Evolutionary conservation across 139 green algal genomes (phyloP), one percentile per base, ranked within the genome.

Genomic region (Picocystis salinarum): DNA sequence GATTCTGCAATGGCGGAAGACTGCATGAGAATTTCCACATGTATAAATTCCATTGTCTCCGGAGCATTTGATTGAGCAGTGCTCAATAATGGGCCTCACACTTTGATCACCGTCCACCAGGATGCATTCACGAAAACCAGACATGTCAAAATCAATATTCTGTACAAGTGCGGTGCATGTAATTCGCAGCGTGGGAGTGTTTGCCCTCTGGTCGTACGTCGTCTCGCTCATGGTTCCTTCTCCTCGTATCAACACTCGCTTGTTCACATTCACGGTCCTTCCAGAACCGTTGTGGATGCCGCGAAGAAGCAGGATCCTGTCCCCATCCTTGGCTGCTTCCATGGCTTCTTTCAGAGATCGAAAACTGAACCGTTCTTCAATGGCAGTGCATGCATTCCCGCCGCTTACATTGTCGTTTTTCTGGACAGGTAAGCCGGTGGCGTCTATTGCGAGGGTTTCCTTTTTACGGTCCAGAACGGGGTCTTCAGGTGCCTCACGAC

Each of bases 221-320:
- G 60, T 55, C 25, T 82, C 70, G 13, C 56, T 58, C 28, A 75
- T 33, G n/a, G 5, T 17, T 1, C 72, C 72, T 42, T 69, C 55
- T 9, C 72, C 69, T n/a, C 58, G 40, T 19, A 82, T 76, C 20
- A 79, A 39, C 15, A 82, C 23, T 3, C 72, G 56, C 54, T 79
- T 79, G 28, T 44, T 46, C 4, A 82, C 29, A 6, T 56, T 47
- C 20, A 67, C 28, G 3, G 34, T 45, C 30, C 67, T 28, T 28
- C 64, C 73, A 34, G 66, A 42, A 19, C 56, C 67, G 47, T 79
- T 79, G 62, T 82, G 73, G 6, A 60, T 56, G 13, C 73, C 73
- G 2, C 44, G 34, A 7, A 55, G 47, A 19, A 81, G 42, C 11
- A 79, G 15, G 23, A 82, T 74, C n/a, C 42, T 45, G 46, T 80